These are phyloP conservation scores for Capniomyces stellatus DNA, from an alignment of 371 early-diverging fungal genomes.

Conservation along the genomic window DNA sequence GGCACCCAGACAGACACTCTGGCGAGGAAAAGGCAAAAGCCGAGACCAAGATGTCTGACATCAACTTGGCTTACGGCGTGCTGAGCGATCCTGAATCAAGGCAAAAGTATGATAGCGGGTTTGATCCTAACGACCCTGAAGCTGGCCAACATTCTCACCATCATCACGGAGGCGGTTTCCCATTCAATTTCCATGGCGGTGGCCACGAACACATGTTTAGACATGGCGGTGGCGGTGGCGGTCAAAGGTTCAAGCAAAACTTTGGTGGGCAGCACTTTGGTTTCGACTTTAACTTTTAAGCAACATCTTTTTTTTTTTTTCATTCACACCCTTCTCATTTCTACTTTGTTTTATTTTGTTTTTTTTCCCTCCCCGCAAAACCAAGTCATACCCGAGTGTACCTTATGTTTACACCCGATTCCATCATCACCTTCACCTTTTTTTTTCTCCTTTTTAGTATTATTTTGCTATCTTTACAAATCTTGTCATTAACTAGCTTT, in stretches of 20 bases:
- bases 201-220: background rate
- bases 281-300: background rate
- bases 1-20: conserved; percentile 80
- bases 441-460: too few relatives aligned
- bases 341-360: too few relatives aligned
- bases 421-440: too few relatives aligned
- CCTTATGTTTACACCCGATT: too few relatives aligned
- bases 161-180: conserved; percentile 20
- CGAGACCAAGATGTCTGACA: conserved; percentile 74
- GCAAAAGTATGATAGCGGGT: conserved; percentile 70
- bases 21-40: conserved; percentile 65
- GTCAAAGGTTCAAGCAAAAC: background rate
- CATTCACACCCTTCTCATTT: too few relatives aligned
- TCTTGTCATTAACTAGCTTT: too few relatives aligned
- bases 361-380: too few relatives aligned
- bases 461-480: too few relatives aligned
- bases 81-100: conserved; percentile 57
- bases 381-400: too few relatives aligned
- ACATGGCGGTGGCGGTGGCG: background rate
- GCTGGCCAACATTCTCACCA: conserved; percentile 13
- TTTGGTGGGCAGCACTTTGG: background rate
- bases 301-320: too few relatives aligned
- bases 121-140: conserved; percentile 79
- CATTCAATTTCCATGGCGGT: background rate
- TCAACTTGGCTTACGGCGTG: conserved; percentile 87